These are phyloP conservation scores for Diospyros lotus DNA, from an alignment of 148 eudicot species.

Conservation along the genomic window DNA sequence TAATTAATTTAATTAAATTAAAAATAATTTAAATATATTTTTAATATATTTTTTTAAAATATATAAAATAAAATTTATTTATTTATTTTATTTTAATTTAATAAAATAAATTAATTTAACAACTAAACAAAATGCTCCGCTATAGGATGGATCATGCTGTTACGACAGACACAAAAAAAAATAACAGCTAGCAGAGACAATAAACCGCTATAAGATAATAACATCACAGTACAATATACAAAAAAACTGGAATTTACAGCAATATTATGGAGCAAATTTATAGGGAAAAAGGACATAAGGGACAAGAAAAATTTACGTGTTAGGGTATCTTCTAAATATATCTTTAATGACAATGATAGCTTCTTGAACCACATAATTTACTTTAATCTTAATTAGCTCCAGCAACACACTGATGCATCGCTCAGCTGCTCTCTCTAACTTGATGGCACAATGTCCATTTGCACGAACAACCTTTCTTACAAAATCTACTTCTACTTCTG, in stretches of 20 bases:
- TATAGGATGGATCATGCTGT: too few relatives aligned
- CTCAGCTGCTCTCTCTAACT: slow-evolving; percentile 98
- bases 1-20: too few relatives aligned
- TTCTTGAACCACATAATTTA: slow-evolving; percentile 97
- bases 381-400: slow-evolving; percentile 98
- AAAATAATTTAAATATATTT: too few relatives aligned
- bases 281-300: not conserved
- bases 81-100: too few relatives aligned
- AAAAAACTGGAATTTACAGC: not conserved
- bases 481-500: slow-evolving; percentile 98
- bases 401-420: slow-evolving; percentile 97
- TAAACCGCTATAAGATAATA: too few relatives aligned
- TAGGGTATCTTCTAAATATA: slow-evolving; percentile 96
- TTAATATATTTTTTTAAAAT: too few relatives aligned
- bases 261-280: not conserved
- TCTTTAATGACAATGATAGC: slow-evolving; percentile 98
- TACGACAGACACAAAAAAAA: too few relatives aligned
- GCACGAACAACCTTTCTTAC: slow-evolving; percentile 99
- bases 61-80: too few relatives aligned
- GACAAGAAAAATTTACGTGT: slow-evolving; percentile 46
- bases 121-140: too few relatives aligned
- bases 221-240: too few relatives aligned
- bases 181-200: too few relatives aligned
- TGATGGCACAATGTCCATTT: slow-evolving; percentile 97
- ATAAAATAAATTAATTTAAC: too few relatives aligned